A percentile compares a stretch with the other conserved stretches of the same genome.
Evolutionary conservation across 2,329 filamentous ascomycete genomes (phyloP).

Genomic region (Nannizziopsis arthrosporioides): DNA sequence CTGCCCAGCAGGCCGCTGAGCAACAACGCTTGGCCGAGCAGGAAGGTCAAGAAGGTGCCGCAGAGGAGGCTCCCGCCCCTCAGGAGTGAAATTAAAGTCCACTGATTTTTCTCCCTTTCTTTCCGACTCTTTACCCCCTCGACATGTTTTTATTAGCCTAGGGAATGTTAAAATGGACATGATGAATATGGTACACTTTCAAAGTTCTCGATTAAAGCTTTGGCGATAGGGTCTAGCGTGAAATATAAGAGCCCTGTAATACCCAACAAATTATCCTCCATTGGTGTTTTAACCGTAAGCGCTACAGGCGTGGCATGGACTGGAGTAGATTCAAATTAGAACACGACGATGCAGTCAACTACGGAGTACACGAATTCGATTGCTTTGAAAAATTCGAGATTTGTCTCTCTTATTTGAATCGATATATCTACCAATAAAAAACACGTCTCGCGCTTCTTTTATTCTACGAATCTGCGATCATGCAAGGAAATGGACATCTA

Average conservation of each 20-base stretch:
- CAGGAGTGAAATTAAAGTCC: conserved; percentile 34
- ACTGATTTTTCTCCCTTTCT: conserved; percentile 10
- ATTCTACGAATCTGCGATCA: background rate
- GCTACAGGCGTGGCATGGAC: too few species aligned
- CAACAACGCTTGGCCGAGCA: conserved; percentile 46
- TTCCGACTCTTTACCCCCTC: conserved; percentile 6
- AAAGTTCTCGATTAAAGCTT: conserved; percentile 7
- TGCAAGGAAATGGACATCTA: background rate
- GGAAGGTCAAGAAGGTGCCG: conserved; percentile 32
- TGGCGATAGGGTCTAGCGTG: conserved; percentile 11
- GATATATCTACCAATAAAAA: too few species aligned
- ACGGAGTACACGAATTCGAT: too few species aligned
- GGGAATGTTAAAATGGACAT: conserved; percentile 9
- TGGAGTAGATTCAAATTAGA: too few species aligned
- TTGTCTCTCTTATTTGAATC: too few species aligned
- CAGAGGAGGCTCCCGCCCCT: conserved; percentile 33
- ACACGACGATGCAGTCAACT: too few species aligned
- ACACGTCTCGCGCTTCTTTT: background rate
- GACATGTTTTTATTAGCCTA: background rate
- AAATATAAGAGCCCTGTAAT: conserved; percentile 7
- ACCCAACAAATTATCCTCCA: background rate
- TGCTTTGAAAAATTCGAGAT: too few species aligned
- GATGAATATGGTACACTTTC: conserved; percentile 8
- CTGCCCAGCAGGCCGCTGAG: conserved; percentile 46
- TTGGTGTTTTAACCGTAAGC: too few species aligned